Conservation (phyloP, 2,329 filamentous ascomycete species). For the Hymenoscyphus infarciens region DNA sequence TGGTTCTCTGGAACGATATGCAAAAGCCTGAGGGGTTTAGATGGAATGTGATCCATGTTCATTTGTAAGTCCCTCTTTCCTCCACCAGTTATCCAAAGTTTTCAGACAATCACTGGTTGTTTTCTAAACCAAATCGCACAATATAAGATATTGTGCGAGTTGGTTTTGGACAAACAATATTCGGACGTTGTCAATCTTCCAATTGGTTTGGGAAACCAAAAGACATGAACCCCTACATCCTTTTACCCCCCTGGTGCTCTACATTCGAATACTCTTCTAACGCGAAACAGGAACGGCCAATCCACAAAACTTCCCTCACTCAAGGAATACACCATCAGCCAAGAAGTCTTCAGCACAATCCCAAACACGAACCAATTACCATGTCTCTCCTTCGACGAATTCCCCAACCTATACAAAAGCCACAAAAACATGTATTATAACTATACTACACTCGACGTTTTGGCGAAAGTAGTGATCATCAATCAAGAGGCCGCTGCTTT, state of each 20-base stretch:
- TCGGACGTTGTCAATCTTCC: too few relatives aligned
- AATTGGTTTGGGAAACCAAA: too few relatives aligned
- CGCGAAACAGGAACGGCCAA: not conserved
- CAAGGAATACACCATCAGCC: not conserved
- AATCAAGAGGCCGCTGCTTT: not conserved
- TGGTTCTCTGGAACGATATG: not conserved
- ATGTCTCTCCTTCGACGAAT: not conserved
- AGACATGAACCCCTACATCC: too few relatives aligned
- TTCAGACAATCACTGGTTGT: too few relatives aligned
- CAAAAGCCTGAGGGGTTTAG: not conserved
- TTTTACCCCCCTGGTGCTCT: not conserved
- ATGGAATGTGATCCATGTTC: not conserved
- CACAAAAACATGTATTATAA: not conserved
- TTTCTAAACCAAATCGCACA: too few relatives aligned
- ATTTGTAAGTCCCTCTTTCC: not conserved
- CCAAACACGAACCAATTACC: not conserved
- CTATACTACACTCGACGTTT: not conserved
- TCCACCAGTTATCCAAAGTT: too few relatives aligned
- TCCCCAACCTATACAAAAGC: not conserved
- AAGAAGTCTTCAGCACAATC: slow-evolving; percentile 1
- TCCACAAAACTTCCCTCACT: not conserved
- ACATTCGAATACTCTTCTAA: not conserved
- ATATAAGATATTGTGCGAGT: too few relatives aligned
- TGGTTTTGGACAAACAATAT: too few relatives aligned
- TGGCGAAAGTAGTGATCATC: not conserved